These are phyloP conservation scores for Colletotrichum limetticola DNA, from an alignment of 2,329 filamentous ascomycete species.

Conservation along the genomic window DNA sequence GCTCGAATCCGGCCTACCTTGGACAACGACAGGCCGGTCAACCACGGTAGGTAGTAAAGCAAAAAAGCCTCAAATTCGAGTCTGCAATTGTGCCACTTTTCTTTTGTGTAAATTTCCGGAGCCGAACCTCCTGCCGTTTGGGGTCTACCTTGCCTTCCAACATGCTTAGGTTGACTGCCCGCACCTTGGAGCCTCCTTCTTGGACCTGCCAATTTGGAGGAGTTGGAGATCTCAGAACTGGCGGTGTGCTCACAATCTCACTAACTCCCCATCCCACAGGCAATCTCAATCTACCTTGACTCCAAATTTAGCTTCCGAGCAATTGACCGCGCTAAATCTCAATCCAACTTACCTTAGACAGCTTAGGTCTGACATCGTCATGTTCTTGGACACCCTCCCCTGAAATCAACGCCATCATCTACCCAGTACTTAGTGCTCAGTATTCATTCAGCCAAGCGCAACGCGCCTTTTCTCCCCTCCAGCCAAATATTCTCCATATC, in stretches of 20 bases:
- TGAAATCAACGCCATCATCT: not conserved
- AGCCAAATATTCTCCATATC: no score
- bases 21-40: not conserved
- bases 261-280: no score
- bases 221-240: not conserved
- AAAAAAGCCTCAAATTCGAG: not conserved
- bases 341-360: not conserved
- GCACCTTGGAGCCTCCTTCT: not conserved
- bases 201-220: not conserved
- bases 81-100: not conserved
- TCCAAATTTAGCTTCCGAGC: not conserved
- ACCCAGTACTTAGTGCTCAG: not conserved
- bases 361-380: not conserved
- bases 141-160: no score
- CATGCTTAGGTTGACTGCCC: no score
- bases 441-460: no score
- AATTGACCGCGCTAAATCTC: not conserved
- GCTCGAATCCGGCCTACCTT: not conserved
- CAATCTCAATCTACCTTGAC: not conserved
- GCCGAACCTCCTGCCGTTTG: not conserved
- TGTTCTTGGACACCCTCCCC: not conserved
- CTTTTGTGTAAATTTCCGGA: not conserved
- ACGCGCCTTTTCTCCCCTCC: no score
- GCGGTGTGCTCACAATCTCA: not conserved
- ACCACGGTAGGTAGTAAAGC: no score